Percentiles rank a stretch among this genome's conserved stretches.
phyloP scores from a whole-genome alignment of 2,329 filamentous ascomycete species.

The Bipolaris oryzae region DNA sequence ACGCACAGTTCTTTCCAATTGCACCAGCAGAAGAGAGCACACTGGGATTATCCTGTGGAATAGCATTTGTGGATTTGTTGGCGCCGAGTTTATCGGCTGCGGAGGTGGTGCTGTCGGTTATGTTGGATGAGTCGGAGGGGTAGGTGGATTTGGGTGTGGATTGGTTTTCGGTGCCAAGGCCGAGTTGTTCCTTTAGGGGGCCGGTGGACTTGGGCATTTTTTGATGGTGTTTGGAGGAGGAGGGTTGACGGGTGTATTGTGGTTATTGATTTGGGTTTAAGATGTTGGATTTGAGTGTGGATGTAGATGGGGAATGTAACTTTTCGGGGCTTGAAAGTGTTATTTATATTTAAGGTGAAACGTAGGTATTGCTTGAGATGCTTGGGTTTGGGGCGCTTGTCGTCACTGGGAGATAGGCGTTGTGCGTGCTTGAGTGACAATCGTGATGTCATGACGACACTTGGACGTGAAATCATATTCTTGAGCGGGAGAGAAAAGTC shows the following conservation, averaged over 20 bases:
- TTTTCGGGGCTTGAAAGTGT: not conserved
- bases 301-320: not conserved
- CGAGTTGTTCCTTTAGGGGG: constrained; percentile 29
- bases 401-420: not conserved
- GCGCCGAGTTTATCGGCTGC: constrained; percentile 38
- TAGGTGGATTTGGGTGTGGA: constrained; percentile 14
- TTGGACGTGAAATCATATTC: not conserved
- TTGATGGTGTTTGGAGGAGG: too few species aligned
- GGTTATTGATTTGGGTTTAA: too few species aligned
- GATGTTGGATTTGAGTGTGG: not conserved
- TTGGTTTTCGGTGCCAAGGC: constrained; percentile 19
- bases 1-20: constrained; percentile 58
- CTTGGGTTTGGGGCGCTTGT: constrained; percentile 11
- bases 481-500: constrained; percentile 5
- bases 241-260: too few species aligned
- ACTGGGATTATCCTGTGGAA: constrained; percentile 42
- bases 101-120: constrained; percentile 29
- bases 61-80: constrained; percentile 39
- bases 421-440: not conserved
- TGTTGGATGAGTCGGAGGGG: constrained; percentile 7
- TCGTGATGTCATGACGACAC: constrained; percentile 29
- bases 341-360: not conserved
- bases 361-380: constrained; percentile 1
- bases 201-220: constrained; percentile 35
- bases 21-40: constrained; percentile 58